Base-by-base conservation (phyloP, 2,329 filamentous ascomycete species). In the Albifimbria verrucaria region DNA sequence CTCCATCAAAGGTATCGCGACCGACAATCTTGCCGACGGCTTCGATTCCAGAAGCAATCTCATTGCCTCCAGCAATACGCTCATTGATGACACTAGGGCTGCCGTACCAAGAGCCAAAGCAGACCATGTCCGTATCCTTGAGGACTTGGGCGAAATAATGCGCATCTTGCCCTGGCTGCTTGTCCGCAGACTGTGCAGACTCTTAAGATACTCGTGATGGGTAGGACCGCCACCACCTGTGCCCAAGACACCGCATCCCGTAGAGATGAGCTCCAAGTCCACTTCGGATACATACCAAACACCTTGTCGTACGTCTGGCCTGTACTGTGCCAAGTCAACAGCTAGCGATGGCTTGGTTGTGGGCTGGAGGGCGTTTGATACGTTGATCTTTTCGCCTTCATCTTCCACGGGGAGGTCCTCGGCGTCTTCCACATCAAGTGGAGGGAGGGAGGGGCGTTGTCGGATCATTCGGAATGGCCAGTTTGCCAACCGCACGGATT, bases 61-160 rank as follows among this genome's bases (percentile, higher is more conserved):
- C 72, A 17, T 59, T 68, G 4, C 72, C 72, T 1, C 62, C 62
- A 1, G 65, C 63, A 1, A 74, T 62, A 0, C 68, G 64, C 58
- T 74, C 72, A 28, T 70, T 71, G 41, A 70, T 69, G 10, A 74
- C 72, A 20, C 68, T 73, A 0, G 72, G 72, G 28, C 71, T 73
- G 3, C 75, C 75, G 43, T 77, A 77, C 66, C 74, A 76, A 0
- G 73, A 73, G 0, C 74, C 74, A 39, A 75, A 72, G 42, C 73
- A 73, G 4, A 74, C 66, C 2, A 66, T 59, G 9, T 71, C 73
- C 11, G 68, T 61, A 25, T 77, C 74, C 4, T 65, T 60, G 0
- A 77, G 57, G 63, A 59, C 5, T 65, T 65, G 0, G 72, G 68
- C 0, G 71, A 65, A 2, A 79, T 65, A 1, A 79, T 67, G 7